Evolutionary conservation across 768 basidiomycete genomes (phyloP), one percentile per base, ranked within the genome.

Genomic region (Stropharia rugosoannulata): DNA sequence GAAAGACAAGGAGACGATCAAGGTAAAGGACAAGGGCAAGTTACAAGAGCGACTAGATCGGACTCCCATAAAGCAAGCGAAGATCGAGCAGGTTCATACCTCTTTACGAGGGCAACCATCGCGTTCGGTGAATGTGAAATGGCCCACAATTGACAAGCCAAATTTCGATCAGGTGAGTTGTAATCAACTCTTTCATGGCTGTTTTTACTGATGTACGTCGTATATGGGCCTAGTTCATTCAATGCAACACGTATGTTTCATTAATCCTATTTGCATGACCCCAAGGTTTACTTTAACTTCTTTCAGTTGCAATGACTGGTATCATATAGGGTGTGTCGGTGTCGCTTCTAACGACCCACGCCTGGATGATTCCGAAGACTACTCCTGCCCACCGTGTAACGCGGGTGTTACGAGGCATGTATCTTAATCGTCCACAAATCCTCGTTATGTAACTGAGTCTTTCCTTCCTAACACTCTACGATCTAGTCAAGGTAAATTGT

Each of bases 261-360:
- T 6, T 1, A n/a, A 56, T 43, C 15, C 48, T 13, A n/a, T 10
- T 35, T 41, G 43, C 32, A 25, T 45, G 12, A 19, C 2, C 16
- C 6, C 2, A 40, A 25, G 18, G 0, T 11, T 36, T 36, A n/a
- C 7, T 42, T 50, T 29, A 6, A 19, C 16, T 43, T 29, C 38
- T 25, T 42, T 6, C 29, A 80, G 78, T 5, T 80, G 78, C 51
- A 65, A 70, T 1, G 45, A 58, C 52, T 81, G 81, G 82, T 82
- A 78, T 53, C 82, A 83, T 52, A 79, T 75, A 52, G 82, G 78
- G 5, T 83, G 82, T 54, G 74, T 76, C 25, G 80, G 75, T 13
- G 66, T 82, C 38, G 52, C 46, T 11, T 42, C 64, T 2, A 65
- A 61, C 0, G 80, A 83, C 57, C 52, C 63, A 1, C 69, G 78